Evolutionary conservation across 805 yeast genomes (phyloP), one percentile per base, ranked within the genome.

Genomic region (Kazachstania africana): DNA sequence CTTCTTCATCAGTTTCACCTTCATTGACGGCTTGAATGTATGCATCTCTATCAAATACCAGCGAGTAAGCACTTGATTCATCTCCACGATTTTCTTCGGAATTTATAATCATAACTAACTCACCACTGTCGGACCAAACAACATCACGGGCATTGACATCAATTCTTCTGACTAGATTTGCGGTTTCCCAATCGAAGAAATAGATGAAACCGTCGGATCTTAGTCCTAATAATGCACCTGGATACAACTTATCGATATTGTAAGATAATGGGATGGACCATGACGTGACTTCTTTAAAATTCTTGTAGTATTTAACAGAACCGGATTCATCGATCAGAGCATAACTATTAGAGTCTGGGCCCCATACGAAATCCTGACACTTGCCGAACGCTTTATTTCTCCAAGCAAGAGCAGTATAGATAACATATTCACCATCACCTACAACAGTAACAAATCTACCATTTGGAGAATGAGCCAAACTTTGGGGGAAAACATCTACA

Each of bases 371-470:
- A 50, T 85, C 96, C 34, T 75, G 61, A 14, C 94, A 95, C 35
- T 72, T 69, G 40, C 97, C 97, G 57, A 81, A 91, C 30, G 85
- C 68, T 62, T 85, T 91, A 50, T 88, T 85, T 64, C 98, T 75
- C 98, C 98, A 91, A 1, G 97, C 97, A 48, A 91, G 70, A 2
- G 98, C 88, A 2, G 97, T 87, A 61, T 88, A 91, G 33, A 91
- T 78, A 46, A 88, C 83, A 56, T 84, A 88, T 60, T 91, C 99
- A 37, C 95, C 96, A 60, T 91, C 98, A 52, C 99, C 99, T 28
- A 88, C 79, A 30, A 91, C 95, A 17, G 97, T 80, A 24, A 87
- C 96, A 55, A 81, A 91, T 58, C 95, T 75, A 41, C 99, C 99
- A 54, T 91, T 91, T 40, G 97, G 96, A 27, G 97, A 88, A 59